A percentile compares a stretch with the other conserved stretches of the same genome.
phyloP scores from a whole-genome alignment of 2,329 filamentous ascomycete species.

The Botrytis cinerea region DNA sequence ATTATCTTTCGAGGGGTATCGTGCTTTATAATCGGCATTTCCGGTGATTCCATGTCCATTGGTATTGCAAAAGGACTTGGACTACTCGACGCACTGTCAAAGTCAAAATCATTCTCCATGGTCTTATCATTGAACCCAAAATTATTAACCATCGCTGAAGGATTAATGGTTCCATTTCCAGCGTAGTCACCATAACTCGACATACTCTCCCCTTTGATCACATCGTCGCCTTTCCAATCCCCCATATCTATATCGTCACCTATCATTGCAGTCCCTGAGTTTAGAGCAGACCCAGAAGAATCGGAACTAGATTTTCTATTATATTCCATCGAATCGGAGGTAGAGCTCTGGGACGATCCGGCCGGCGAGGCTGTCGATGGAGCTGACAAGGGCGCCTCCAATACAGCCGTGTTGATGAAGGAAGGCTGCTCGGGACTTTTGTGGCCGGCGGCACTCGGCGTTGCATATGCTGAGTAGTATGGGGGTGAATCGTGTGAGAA shows the following conservation, averaged over 20 bases:
- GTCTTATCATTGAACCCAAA: conserved; percentile 48
- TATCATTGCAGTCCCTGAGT: conserved; percentile 49
- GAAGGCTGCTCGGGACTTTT: conserved; percentile 23
- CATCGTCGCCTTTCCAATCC: conserved; percentile 49
- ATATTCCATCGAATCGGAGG: conserved; percentile 54
- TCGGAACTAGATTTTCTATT: conserved; percentile 51
- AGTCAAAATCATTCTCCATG: conserved; percentile 56
- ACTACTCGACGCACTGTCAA: conserved; percentile 60
- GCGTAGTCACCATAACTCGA: conserved; percentile 45
- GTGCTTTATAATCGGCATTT: conserved; percentile 47
- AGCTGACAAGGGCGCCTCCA: conserved; percentile 30
- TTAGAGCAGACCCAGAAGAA: conserved; percentile 49
- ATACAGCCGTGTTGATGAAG: conserved; percentile 14
- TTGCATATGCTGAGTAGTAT: conserved; percentile 35
- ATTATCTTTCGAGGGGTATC: conserved; percentile 39
- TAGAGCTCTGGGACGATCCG: conserved; percentile 51
- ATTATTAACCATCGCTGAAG: conserved; percentile 42
- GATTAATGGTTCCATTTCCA: conserved; percentile 44
- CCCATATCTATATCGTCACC: conserved; percentile 46
- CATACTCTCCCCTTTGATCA: conserved; percentile 45
- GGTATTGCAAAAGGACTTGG: conserved; percentile 46
- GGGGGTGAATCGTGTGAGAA: conserved; percentile 35
- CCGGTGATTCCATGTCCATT: conserved; percentile 46
- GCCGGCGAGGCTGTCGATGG: conserved; percentile 41
- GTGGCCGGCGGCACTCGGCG: conserved; percentile 33